These are phyloP conservation scores for Leucogyrophana mollusca DNA, from an alignment of 768 basidiomycete species.

Conservation along the genomic window DNA sequence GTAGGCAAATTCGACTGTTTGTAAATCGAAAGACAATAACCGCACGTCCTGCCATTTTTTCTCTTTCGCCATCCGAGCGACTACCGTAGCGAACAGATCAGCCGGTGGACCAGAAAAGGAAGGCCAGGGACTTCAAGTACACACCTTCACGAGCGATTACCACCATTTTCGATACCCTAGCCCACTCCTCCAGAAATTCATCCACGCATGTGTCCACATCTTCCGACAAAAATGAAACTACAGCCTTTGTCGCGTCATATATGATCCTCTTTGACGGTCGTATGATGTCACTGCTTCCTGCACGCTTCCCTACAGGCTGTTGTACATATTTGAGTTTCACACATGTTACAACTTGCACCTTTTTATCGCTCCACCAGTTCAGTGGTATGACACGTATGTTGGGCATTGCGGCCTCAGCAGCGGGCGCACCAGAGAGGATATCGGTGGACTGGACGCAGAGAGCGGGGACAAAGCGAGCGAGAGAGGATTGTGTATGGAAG, in stretches of 20 bases:
- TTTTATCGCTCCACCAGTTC: conserved; percentile 88
- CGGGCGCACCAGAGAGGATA: conserved; percentile 79
- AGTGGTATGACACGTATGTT: conserved; percentile 87
- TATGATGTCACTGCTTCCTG: conserved; percentile 57
- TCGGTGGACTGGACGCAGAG: conserved; percentile 81
- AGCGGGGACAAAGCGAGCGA: conserved; percentile 77
- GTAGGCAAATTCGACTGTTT: conserved; percentile 90
- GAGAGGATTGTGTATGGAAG: conserved; percentile 63
- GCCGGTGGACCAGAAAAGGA: neutral
- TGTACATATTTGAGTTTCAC: conserved; percentile 91
- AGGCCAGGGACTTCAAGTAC: conserved; percentile 10
- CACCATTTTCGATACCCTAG: conserved; percentile 89
- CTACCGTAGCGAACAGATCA: conserved; percentile 34
- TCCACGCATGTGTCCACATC: conserved; percentile 87
- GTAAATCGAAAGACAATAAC: conserved; percentile 87
- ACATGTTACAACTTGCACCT: conserved; percentile 81
- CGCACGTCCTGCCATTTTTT: conserved; percentile 73
- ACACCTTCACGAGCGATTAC: conserved; percentile 88
- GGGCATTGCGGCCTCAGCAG: conserved; percentile 90
- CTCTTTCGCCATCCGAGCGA: conserved; percentile 79
- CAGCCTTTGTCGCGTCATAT: conserved; percentile 84
- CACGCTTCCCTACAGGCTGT: conserved; percentile 73
- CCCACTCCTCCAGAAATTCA: conserved; percentile 92
- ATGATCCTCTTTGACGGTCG: conserved; percentile 87
- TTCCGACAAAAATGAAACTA: conserved; percentile 86